Base-by-base conservation (phyloP, 257 asterid genomes). In the Solanum piurae region DNA sequence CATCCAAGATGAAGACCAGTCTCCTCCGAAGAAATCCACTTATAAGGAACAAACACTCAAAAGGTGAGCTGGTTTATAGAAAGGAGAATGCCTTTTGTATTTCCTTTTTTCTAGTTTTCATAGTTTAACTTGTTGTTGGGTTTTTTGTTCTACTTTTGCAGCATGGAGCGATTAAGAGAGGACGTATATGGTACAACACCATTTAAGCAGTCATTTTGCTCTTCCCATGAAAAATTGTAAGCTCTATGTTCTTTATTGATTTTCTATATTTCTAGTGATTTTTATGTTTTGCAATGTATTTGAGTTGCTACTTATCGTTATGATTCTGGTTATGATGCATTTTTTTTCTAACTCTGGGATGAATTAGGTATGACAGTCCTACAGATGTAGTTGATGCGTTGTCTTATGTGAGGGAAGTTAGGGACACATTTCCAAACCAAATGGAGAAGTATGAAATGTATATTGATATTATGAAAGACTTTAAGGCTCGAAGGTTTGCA, bases 381-480 rank as follows among this genome's bases (percentile, higher is more conserved):
- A 52, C 7, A 52, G 2, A 52, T 52, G 0, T 5, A 52, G 62
- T 52, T 52, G 62, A 16, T 1, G 9, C 62, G 0, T 16, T 16
- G 23, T 16, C 23, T 52, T 16, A 16, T 52, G 23, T 52, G 62
- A 52, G 62, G 23, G 23, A 52, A 52, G 23, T 52, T 2, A 52
- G 62, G 62, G 62, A 18, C 9, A 52, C 23, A 16, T 52, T 52
- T 52, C 23, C 62, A 16, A 16, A 52, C 87, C 95, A 93, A 92
- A 94, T 93, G 88, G 98, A 95, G 89, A 97, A 95, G 88, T 97
- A 95, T 88, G 98, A 95, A 84, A 91, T 91, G 92, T 97, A 95
- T 89, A 98, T 95, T 89, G 98, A 93, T 86, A 97, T 95, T 88
- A 94, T 95, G 98, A 97, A 95, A 86, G 98, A 95, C 89, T 97